Percentiles rank a stretch among this genome's conserved stretches.
Evolutionary conservation across 2,329 filamentous ascomycete genomes (phyloP).

Genomic region (Fusarium cyanostomum): DNA sequence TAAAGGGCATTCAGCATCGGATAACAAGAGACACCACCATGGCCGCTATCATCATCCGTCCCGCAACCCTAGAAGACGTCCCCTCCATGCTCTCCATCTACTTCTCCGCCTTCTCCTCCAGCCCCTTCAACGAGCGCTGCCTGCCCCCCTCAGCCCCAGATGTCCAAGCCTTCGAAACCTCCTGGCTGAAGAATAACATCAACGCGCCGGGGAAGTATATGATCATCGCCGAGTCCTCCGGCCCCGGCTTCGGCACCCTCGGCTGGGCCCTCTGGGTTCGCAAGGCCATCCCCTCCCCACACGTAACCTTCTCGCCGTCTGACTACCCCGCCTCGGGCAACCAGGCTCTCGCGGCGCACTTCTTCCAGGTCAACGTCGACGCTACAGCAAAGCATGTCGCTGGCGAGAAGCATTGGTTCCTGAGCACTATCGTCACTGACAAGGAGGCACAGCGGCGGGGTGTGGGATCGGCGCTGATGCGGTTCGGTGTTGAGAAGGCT

Average conservation of each 20-base stretch:
- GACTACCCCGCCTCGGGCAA: conserved; percentile 41
- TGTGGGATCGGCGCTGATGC: conserved; percentile 47
- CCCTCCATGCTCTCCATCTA: conserved; percentile 44
- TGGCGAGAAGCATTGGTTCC: conserved; percentile 45
- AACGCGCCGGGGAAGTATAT: conserved; percentile 45
- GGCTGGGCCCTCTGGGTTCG: conserved; percentile 50
- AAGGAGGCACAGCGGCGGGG: conserved; percentile 46
- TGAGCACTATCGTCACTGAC: conserved; percentile 47
- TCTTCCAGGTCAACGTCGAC: conserved; percentile 51
- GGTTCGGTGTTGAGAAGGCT: conserved; percentile 44
- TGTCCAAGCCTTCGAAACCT: conserved; percentile 28
- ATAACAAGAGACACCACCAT: conserved; percentile 10
- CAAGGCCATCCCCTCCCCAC: conserved; percentile 32
- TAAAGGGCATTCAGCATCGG: background rate
- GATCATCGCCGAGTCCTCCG: conserved; percentile 41
- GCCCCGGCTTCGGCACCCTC: conserved; percentile 25
- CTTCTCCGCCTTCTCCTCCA: conserved; percentile 44
- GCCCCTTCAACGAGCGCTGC: conserved; percentile 46
- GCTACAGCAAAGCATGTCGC: conserved; percentile 39
- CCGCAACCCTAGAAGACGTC: conserved; percentile 49
- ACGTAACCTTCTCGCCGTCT: conserved; percentile 35
- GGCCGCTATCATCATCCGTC: conserved; percentile 45
- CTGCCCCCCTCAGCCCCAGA: conserved; percentile 41
- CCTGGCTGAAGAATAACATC: conserved; percentile 38
- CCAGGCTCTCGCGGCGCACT: conserved; percentile 49